Evolutionary conservation across 768 basidiomycete species (phyloP).

Genomic region (Clavulina sp.): DNA sequence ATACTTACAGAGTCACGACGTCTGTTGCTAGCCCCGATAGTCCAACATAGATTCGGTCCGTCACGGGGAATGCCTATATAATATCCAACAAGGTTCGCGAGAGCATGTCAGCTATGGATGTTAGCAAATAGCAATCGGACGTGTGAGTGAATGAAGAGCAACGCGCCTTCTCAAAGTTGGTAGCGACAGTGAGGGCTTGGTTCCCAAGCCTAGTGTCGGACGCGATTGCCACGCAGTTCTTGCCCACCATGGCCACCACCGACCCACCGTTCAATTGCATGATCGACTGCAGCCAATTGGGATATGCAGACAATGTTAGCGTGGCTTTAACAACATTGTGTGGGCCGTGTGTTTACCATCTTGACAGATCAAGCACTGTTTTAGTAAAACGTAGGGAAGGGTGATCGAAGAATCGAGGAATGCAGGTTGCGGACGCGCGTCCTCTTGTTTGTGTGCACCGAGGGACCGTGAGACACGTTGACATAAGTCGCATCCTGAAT

Average conservation of each 20-base stretch:
- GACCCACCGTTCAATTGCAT: conserved; percentile 96
- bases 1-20: conserved; percentile 64
- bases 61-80: conserved; percentile 75
- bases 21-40: conserved; percentile 88
- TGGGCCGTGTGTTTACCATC: too few relatives aligned
- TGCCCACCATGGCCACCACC: conserved; percentile 97
- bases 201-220: conserved; percentile 85
- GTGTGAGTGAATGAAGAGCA: background rate
- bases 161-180: conserved; percentile 83
- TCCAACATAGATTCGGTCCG: conserved; percentile 82
- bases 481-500: too few relatives aligned
- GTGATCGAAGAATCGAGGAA: too few relatives aligned
- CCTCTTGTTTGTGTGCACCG: too few relatives aligned
- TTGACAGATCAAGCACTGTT: too few relatives aligned
- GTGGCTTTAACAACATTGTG: too few relatives aligned
- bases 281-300: conserved; percentile 38
- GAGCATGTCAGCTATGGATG: background rate
- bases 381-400: too few relatives aligned
- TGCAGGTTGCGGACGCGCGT: too few relatives aligned
- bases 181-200: conserved; percentile 68
- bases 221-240: conserved; percentile 97
- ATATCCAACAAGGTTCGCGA: background rate
- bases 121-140: background rate
- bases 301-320: too few relatives aligned
- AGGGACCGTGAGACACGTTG: too few relatives aligned